These are phyloP conservation scores for Lasiosphaeris hirsuta DNA, from an alignment of 495 filamentous ascomycete species.

Conservation along the genomic window DNA sequence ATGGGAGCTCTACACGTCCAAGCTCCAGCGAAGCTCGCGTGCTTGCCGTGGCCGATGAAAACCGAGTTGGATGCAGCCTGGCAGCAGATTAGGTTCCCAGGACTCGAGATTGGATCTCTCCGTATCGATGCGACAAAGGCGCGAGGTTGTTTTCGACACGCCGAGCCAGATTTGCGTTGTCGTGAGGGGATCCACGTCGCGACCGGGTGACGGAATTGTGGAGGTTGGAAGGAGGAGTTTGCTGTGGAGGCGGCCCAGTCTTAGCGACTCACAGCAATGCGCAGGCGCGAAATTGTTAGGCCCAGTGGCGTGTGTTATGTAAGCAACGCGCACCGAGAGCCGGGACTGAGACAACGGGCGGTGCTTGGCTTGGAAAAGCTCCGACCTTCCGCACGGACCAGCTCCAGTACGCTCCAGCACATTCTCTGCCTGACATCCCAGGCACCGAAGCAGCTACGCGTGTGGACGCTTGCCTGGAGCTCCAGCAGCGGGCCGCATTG, in stretches of 20 bases:
- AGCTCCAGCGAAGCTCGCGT: conserved; percentile 5
- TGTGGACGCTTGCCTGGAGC: conserved; percentile 41
- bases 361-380: not conserved
- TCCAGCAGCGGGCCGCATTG: conserved; percentile 16
- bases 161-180: not conserved
- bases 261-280: not conserved
- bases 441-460: conserved; percentile 32
- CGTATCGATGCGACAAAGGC: conserved; percentile 4
- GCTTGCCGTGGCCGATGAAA: not conserved
- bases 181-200: conserved; percentile 9
- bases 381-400: not conserved
- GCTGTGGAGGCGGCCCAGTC: conserved; percentile 15
- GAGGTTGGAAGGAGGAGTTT: conserved; percentile 33
- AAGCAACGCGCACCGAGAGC: conserved; percentile 8
- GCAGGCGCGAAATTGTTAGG: conserved; percentile 1
- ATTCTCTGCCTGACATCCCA: conserved; percentile 11
- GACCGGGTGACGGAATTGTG: conserved; percentile 25
- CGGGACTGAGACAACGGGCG: no score
- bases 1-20: not conserved
- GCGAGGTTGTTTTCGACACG: not conserved
- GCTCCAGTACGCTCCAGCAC: not conserved
- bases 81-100: no score
- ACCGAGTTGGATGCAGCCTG: not conserved
- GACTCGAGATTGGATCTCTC: not conserved
- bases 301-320: not conserved